Conservation (phyloP, 2,329 filamentous ascomycete species). For the Arthrobotrys megalospora region DNA sequence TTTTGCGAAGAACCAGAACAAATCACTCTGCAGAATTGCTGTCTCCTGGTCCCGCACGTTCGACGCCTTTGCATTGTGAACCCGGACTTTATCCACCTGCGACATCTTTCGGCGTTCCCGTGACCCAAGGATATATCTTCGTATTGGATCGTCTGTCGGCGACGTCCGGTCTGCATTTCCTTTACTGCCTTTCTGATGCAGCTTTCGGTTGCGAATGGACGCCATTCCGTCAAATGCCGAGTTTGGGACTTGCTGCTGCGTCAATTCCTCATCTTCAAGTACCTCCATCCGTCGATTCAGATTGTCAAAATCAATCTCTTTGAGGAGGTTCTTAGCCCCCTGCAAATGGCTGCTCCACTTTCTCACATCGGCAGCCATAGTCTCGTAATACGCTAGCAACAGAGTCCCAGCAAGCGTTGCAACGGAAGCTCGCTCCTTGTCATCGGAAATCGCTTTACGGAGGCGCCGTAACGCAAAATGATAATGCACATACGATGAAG, state of each 20-base stretch:
- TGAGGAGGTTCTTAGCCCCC: conserved; percentile 84
- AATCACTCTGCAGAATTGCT: conserved; percentile 84
- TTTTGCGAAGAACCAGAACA: conserved; percentile 97
- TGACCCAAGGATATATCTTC: conserved; percentile 56
- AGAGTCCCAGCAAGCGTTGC: conserved; percentile 90
- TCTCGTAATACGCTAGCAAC: conserved; percentile 90
- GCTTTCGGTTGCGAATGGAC: conserved; percentile 44
- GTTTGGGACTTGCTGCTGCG: conserved; percentile 29
- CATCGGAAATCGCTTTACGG: conserved; percentile 80
- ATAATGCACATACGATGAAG: conserved; percentile 91
- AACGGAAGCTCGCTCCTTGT: conserved; percentile 78
- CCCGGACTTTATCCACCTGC: conserved; percentile 41
- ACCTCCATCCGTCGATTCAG: conserved; percentile 81
- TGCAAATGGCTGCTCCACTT: conserved; percentile 96
- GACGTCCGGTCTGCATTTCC: conserved; percentile 34
- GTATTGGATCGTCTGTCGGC: conserved; percentile 46
- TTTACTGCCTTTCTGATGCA: conserved; percentile 41
- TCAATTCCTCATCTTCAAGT: conserved; percentile 70
- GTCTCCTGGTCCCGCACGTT: conserved; percentile 76
- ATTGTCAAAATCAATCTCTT: conserved; percentile 82
- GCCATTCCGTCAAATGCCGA: conserved; percentile 46
- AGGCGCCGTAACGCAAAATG: conserved; percentile 85
- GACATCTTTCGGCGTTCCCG: conserved; percentile 52
- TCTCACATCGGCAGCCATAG: conserved; percentile 92
- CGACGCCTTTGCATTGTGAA: conserved; percentile 64